Percentiles rank a stretch among this genome's conserved stretches.
Evolutionary conservation across 129 eudicot species (phyloP).

Genomic region (Artemisia argyi): DNA sequence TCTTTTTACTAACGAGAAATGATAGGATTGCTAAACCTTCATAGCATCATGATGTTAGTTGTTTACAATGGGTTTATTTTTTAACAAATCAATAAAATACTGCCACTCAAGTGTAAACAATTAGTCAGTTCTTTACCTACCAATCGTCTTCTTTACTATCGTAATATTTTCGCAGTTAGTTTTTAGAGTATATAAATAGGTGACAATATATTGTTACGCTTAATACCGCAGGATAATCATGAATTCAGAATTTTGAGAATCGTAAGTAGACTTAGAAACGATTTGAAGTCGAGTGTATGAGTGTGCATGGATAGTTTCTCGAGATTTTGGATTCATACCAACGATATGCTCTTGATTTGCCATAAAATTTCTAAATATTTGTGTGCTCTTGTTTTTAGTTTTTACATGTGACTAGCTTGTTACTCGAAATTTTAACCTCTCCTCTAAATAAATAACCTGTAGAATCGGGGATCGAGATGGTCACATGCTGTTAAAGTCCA

Average conservation of each 20-base stretch:
- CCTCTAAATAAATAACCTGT: not conserved
- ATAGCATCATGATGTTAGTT: too few species aligned
- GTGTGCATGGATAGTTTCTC: not conserved
- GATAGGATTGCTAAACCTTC: too few species aligned
- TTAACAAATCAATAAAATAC: too few species aligned
- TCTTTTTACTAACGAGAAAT: too few species aligned
- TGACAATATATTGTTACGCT: too few species aligned
- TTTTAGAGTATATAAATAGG: too few species aligned
- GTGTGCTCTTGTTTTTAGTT: constrained; percentile 16
- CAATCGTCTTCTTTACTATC: too few species aligned
- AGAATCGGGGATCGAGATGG: constrained; percentile 14
- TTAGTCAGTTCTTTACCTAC: too few species aligned
- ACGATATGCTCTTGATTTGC: constrained; percentile 5
- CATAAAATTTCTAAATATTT: not conserved
- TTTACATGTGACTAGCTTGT: not conserved
- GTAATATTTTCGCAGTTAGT: too few species aligned
- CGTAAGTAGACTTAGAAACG: constrained; percentile 15
- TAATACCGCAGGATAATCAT: too few species aligned
- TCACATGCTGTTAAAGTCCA: constrained; percentile 22
- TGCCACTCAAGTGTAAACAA: too few species aligned
- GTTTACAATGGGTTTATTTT: too few species aligned
- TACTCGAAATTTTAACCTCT: not conserved
- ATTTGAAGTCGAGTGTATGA: constrained; percentile 1
- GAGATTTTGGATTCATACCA: constrained; percentile 21
- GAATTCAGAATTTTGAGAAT: not conserved